A percentile compares a stretch with the other conserved stretches of the same genome.
phyloP scores from a whole-genome alignment of 805 yeast species.

The Peterozyma toletana region DNA sequence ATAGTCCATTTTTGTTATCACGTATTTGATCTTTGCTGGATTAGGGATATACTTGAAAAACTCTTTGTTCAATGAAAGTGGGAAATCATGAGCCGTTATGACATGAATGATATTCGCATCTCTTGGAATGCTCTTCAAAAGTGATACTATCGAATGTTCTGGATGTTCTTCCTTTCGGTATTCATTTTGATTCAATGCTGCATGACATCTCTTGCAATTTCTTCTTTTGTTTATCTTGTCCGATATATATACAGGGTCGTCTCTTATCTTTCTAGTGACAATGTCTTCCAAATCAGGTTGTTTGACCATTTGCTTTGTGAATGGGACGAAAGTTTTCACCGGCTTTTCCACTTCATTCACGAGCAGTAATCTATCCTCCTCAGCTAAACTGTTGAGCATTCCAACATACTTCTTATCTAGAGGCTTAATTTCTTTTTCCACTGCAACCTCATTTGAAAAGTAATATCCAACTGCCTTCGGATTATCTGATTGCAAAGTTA shows the following conservation, averaged over 20 bases:
- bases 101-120: slow-evolving; percentile 48
- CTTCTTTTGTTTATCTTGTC: slow-evolving; percentile 10
- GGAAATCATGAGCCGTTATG: slow-evolving; percentile 66
- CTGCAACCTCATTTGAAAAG: slow-evolving; percentile 6
- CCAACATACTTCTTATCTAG: slow-evolving; percentile 9
- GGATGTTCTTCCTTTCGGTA: slow-evolving; percentile 28
- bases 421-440: slow-evolving; percentile 1
- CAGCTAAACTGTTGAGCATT: slow-evolving; percentile 11
- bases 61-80: slow-evolving; percentile 41
- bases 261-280: slow-evolving; percentile 1
- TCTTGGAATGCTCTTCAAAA: slow-evolving; percentile 31
- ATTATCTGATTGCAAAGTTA: slow-evolving; percentile 35
- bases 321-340: slow-evolving; percentile 3
- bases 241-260: not conserved
- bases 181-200: slow-evolving; percentile 36
- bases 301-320: not conserved
- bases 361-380: slow-evolving; percentile 22
- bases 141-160: slow-evolving; percentile 20
- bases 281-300: slow-evolving; percentile 1
- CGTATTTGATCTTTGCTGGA: slow-evolving; percentile 28
- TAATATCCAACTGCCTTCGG: slow-evolving; percentile 37
- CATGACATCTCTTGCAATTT: slow-evolving; percentile 51
- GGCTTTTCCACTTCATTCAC: slow-evolving; percentile 12
- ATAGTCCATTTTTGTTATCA: slow-evolving; percentile 33
- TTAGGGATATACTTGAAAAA: slow-evolving; percentile 25